Base-by-base conservation (phyloP, 805 yeast species). In the Saccharomycopsis guyanensis region DNA sequence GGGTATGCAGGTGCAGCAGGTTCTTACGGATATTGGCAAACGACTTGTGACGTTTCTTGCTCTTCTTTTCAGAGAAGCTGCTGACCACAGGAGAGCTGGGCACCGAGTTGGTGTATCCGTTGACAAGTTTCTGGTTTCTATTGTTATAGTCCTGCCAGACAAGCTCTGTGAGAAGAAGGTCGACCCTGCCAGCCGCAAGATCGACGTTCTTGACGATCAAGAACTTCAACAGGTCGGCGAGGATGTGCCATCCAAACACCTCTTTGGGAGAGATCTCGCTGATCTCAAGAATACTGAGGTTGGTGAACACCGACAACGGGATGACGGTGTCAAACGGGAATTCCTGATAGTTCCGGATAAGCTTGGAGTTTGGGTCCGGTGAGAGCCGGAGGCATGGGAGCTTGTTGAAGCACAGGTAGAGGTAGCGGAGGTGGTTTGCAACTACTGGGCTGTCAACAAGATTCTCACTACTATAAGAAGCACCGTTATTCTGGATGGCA, bases 321-420 rank as follows among this genome's bases (percentile, higher is more conserved):
- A 81, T 80, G 3, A 82, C 72, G 3, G 85, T 78, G 56, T 80
- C 86, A 58, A 81, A 79, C 0, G 86, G 86, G 57, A 75, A 80
- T 57, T 80, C 86, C 55, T 80, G 84, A 58, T 78, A 80, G 2
- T 80, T 78, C 42, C 68, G 71, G 24, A 80, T 79, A 38, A 76
- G 63, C 51, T 68, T 72, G 15, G 81, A 73, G 51, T 76, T 76
- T 4, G 76, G 68, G 51, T 77, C 81, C 8, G 81, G 80, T 10
- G 80, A 73, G 46, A 80, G 58, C 31, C 82, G 63, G 42, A 80
- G 66, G 57, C 85, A 78, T 0, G 86, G 86, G 23, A 80, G 64
- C 52, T 79, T 79, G 2, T 83, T 75, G 59, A 80, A 80, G 3
- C 82, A 78, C 15, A 80, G 71, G 57, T 77, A 75, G 24, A 80